A percentile compares a stretch with the other conserved stretches of the same genome.
Conservation (phyloP, 75 land plant genomes). For the Ceratopteris richardii region DNA sequence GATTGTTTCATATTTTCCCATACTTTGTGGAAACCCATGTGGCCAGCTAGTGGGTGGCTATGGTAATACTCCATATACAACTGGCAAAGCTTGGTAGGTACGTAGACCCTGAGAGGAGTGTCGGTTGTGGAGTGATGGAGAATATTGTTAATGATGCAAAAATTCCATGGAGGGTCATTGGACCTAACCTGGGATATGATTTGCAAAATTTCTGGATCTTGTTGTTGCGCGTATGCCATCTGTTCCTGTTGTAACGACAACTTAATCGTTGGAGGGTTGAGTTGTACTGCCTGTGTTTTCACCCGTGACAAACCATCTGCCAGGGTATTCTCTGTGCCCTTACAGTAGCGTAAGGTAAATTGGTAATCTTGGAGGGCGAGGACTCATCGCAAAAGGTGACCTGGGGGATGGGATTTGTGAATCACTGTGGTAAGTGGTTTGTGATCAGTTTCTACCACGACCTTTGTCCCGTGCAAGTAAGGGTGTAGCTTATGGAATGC, state of each 20-base stretch:
- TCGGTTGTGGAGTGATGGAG: background rate
- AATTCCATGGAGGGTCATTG: background rate
- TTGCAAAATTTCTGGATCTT: background rate
- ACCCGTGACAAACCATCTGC: background rate
- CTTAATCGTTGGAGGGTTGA: too few relatives aligned
- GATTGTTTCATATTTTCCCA: background rate
- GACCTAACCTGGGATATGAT: background rate
- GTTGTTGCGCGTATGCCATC: background rate
- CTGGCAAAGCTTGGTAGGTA: background rate
- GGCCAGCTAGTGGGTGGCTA: background rate
- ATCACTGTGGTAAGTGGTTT: constrained; percentile 1
- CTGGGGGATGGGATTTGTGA: background rate
- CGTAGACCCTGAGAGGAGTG: background rate
- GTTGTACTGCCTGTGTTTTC: too few relatives aligned
- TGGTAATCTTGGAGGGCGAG: constrained; percentile 4
- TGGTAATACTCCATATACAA: background rate
- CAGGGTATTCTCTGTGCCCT: too few relatives aligned
- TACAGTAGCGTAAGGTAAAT: background rate
- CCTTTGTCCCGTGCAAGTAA: constrained; percentile 14
- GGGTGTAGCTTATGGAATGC: constrained; percentile 15
- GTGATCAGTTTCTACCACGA: constrained; percentile 7
- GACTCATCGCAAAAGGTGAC: background rate
- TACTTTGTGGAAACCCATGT: constrained; percentile 2
- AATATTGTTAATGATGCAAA: background rate
- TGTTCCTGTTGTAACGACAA: too few relatives aligned